Evolutionary conservation across 2,329 filamentous ascomycete species (phyloP).

Genomic region (Diaporthe sp.): DNA sequence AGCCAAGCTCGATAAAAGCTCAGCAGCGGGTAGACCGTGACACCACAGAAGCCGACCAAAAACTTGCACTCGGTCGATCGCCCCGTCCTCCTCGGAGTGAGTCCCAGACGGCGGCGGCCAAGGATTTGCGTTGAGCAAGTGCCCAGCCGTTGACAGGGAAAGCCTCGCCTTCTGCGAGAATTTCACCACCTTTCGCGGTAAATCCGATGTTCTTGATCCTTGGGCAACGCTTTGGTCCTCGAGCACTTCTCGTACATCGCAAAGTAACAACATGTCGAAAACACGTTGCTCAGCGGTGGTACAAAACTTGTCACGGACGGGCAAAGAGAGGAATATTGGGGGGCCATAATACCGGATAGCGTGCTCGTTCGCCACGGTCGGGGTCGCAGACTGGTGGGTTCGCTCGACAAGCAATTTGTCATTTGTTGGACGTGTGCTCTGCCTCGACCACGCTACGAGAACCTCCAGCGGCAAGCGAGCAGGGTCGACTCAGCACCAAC

Average conservation of each 20-base stretch:
- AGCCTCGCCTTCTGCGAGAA: neutral
- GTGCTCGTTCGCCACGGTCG: slow-evolving; percentile 16
- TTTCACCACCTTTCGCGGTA: neutral
- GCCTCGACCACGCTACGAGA: neutral
- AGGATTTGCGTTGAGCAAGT: neutral
- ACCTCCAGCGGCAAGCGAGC: neutral
- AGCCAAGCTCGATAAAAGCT: slow-evolving; percentile 12
- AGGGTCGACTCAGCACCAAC: neutral
- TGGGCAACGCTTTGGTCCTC: neutral
- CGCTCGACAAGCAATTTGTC: slow-evolving; percentile 14
- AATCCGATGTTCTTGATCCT: neutral
- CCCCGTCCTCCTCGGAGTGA: neutral
- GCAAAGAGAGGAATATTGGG: neutral
- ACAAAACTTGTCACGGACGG: neutral
- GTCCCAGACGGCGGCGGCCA: neutral
- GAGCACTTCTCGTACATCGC: neutral
- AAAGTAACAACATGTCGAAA: neutral
- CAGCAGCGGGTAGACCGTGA: neutral
- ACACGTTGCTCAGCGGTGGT: neutral
- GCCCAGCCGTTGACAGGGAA: neutral
- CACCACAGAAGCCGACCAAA: slow-evolving; percentile 8
- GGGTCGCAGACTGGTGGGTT: slow-evolving; percentile 29
- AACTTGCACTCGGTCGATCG: slow-evolving; percentile 8
- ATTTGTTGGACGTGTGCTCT: neutral
- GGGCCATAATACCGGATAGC: slow-evolving; percentile 22